These are phyloP conservation scores for Dioscorea dumetorum DNA, from an alignment of 106 monocot genomes.

Conservation along the genomic window DNA sequence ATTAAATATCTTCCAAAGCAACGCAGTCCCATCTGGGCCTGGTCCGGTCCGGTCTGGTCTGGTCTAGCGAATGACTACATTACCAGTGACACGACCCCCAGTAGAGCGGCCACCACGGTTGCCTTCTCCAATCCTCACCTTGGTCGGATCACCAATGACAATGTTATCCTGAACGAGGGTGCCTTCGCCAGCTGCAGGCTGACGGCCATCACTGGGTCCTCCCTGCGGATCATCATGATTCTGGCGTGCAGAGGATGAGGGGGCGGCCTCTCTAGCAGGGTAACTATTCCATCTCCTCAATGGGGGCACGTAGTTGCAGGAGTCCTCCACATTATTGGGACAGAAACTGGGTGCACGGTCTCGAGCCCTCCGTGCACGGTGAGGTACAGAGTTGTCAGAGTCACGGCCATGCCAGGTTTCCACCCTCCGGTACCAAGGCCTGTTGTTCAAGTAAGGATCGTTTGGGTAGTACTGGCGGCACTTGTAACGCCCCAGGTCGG, in stretches of 20 bases:
- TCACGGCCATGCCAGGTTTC: neutral
- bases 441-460: neutral
- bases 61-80: neutral
- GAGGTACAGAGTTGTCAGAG: neutral
- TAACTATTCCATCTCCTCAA: neutral
- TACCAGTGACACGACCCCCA: slow-evolving; percentile 3
- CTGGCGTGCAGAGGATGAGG: neutral
- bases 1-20: neutral
- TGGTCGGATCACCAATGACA: slow-evolving; percentile 1
- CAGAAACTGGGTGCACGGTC: neutral
- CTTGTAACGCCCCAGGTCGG: neutral
- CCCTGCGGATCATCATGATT: neutral
- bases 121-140: slow-evolving; percentile 3
- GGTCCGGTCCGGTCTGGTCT: neutral
- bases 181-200: neutral
- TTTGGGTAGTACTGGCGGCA: neutral
- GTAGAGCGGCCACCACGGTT: neutral
- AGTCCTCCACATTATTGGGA: neutral
- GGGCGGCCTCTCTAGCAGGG: neutral
- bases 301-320: neutral
- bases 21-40: no score
- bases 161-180: slow-evolving; percentile 1
- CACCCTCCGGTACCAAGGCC: neutral
- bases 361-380: neutral
- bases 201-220: neutral